Conservation (phyloP, 1,284 basidiomycete species). For the Naganishia sp. region DNA sequence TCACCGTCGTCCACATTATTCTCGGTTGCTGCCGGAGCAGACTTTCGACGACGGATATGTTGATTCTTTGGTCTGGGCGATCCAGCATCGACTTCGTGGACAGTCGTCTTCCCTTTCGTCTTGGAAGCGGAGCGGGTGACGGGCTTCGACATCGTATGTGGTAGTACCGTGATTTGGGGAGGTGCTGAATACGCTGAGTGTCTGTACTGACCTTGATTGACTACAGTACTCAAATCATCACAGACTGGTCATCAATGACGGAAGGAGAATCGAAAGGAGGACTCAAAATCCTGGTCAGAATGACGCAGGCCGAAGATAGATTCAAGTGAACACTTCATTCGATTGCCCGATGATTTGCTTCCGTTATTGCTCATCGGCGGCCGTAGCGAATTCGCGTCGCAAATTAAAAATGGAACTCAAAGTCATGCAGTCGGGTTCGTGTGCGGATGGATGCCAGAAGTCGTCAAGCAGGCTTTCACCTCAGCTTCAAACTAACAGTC, state of each 20-base stretch:
- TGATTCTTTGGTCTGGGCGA: conserved; percentile 17
- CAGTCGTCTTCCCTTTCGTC: neutral
- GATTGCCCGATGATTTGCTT: neutral
- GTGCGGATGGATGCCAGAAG: no score
- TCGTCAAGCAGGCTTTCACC: no score
- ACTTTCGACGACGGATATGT: conserved; percentile 15
- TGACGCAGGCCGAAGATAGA: conserved; percentile 16
- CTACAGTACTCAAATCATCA: no score
- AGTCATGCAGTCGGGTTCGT: neutral
- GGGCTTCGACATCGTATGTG: conserved; percentile 4
- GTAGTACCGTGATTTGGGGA: no score
- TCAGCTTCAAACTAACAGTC: no score
- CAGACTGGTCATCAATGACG: no score
- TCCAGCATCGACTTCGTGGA: neutral
- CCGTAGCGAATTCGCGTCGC: neutral
- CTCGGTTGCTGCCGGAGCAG: neutral
- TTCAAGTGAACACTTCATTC: neutral
- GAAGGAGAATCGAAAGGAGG: no score
- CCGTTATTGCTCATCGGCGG: neutral
- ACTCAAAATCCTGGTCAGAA: neutral
- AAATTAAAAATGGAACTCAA: neutral
- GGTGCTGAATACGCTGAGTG: neutral
- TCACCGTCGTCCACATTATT: neutral
- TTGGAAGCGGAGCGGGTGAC: conserved; percentile 17
- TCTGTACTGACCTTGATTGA: no score